Percentiles rank a stretch among this genome's conserved stretches.
These are phyloP conservation scores for Fusarium sp. DNA, from an alignment of 2,329 filamentous ascomycete species.

Conservation along the genomic window DNA sequence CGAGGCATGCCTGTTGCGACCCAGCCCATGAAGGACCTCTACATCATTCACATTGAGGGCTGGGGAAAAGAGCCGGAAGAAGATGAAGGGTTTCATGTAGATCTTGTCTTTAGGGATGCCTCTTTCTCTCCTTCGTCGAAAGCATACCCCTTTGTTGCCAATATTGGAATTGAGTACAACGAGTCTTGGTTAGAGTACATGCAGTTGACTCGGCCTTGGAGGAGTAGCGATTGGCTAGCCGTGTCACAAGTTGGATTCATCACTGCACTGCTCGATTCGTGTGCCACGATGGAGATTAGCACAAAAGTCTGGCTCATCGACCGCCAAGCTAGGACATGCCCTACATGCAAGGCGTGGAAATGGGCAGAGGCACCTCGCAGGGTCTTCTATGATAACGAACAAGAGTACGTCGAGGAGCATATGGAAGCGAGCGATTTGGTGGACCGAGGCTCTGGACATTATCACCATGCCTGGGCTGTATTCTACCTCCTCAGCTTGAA, in stretches of 20 bases:
- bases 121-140: neutral
- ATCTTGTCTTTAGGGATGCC: neutral
- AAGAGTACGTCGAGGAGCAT: neutral
- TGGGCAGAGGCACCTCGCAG: neutral
- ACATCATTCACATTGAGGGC: neutral
- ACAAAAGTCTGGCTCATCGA: neutral
- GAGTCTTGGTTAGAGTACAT: neutral
- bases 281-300: neutral
- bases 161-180: neutral
- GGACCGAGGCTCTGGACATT: neutral
- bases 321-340: neutral
- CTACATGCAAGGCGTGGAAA: neutral
- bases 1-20: neutral
- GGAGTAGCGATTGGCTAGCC: too few relatives aligned
- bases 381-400: neutral
- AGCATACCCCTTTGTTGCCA: neutral
- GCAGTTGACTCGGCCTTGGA: neutral
- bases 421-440: neutral
- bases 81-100: neutral
- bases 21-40: neutral
- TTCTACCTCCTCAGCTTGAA: too few relatives aligned
- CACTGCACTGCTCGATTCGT: neutral
- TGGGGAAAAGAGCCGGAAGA: neutral
- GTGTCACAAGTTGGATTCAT: too few relatives aligned
- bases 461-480: neutral